Evolutionary conservation across 352 stramenopile species (phyloP).

Genomic region (Globisporangium spiculum): DNA sequence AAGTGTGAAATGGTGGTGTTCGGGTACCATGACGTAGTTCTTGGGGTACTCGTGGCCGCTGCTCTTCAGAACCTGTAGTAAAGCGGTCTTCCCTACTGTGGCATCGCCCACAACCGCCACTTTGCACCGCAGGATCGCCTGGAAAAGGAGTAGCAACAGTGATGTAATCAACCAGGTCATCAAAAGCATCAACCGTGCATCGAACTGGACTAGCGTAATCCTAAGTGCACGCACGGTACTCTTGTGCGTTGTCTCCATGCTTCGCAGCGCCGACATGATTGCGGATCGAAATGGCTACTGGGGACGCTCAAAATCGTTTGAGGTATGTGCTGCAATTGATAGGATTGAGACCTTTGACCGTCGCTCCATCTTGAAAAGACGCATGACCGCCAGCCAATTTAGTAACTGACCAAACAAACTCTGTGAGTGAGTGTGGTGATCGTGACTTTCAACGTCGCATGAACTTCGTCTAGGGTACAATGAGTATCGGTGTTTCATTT

Average conservation of each 20-base stretch:
- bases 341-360: not conserved
- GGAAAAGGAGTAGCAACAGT: not conserved
- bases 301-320: not conserved
- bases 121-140: slow-evolving; percentile 89
- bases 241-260: slow-evolving; percentile 91
- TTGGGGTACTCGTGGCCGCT: slow-evolving; percentile 91
- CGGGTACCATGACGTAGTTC: slow-evolving; percentile 91
- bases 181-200: not conserved
- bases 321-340: not conserved
- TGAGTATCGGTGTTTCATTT: not conserved
- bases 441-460: not conserved
- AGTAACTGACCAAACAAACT: not conserved
- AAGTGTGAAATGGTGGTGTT: not conserved
- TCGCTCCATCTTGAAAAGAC: slow-evolving; percentile 1
- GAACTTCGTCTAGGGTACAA: not conserved
- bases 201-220: not conserved
- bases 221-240: slow-evolving; percentile 47
- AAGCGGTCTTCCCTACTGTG: slow-evolving; percentile 87
- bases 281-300: too few species aligned
- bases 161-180: not conserved
- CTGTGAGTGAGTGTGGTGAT: not conserved
- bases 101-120: slow-evolving; percentile 90
- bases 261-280: slow-evolving; percentile 78
- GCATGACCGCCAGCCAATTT: not conserved
- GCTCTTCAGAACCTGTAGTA: slow-evolving; percentile 91